Conservation (phyloP, 208 protist species). For the Wallacemonas sp. region DNA sequence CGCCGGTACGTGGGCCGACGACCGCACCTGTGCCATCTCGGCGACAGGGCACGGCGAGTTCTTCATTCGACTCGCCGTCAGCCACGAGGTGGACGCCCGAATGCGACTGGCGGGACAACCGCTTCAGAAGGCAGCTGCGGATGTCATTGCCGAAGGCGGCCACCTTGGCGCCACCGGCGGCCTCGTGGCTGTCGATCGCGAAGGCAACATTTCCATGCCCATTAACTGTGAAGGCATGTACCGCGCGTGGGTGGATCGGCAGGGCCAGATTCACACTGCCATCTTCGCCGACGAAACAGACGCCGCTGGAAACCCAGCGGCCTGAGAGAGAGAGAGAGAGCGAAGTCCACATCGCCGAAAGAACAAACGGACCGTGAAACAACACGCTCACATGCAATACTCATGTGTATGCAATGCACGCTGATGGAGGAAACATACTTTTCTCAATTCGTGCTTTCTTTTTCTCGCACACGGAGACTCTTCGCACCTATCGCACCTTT, state of each 20-base stretch:
- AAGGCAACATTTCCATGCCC: constrained; percentile 21
- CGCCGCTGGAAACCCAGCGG: too few species aligned
- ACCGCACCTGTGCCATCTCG: constrained; percentile 26
- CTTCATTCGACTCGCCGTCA: constrained; percentile 22
- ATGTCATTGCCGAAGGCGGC: constrained; percentile 16
- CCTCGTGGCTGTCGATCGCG: constrained; percentile 17
- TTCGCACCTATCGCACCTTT: too few species aligned
- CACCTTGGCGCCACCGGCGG: constrained; percentile 17
- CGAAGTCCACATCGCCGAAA: too few species aligned
- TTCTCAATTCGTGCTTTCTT: too few species aligned
- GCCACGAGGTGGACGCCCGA: constrained; percentile 25
- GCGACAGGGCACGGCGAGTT: constrained; percentile 24
- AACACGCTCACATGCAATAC: too few species aligned
- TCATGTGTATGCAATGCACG: too few species aligned
- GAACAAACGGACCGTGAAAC: too few species aligned
- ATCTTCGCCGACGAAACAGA: constrained; percentile 21
- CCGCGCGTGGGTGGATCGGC: constrained; percentile 25
- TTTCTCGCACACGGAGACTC: too few species aligned
- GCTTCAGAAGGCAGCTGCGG: constrained; percentile 13
- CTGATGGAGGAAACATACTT: too few species aligned
- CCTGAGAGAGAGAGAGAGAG: too few species aligned
- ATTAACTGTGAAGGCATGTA: constrained; percentile 27
- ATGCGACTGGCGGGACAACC: constrained; percentile 22
- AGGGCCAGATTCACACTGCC: constrained; percentile 19
- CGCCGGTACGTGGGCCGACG: constrained; percentile 26